phyloP scores from a whole-genome alignment of 2,329 filamentous ascomycete species.

The Waltergamsia citrina region DNA sequence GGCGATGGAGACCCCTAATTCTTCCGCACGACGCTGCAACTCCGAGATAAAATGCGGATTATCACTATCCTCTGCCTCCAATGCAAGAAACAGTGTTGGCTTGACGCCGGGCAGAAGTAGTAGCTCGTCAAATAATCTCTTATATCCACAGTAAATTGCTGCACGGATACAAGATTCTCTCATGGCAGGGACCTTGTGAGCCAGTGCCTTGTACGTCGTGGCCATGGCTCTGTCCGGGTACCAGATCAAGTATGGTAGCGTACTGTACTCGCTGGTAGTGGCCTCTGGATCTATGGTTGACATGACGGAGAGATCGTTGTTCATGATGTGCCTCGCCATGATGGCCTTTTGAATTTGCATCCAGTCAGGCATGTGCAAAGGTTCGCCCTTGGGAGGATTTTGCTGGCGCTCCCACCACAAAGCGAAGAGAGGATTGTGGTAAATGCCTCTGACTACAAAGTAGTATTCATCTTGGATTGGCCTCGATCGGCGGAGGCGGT shows the following conservation, averaged over 20 bases:
- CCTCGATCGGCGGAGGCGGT: slow-evolving; percentile 18
- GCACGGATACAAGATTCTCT: slow-evolving; percentile 1
- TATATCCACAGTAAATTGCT: slow-evolving; percentile 12
- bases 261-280: slow-evolving; percentile 3
- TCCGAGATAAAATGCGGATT: background rate
- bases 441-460: slow-evolving; percentile 22
- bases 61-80: background rate
- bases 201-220: slow-evolving; percentile 21
- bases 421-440: slow-evolving; percentile 25
- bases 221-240: slow-evolving; percentile 21
- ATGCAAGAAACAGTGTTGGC: background rate
- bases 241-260: slow-evolving; percentile 27
- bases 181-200: slow-evolving; percentile 6
- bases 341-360: slow-evolving; percentile 8
- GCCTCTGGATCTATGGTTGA: too few relatives aligned
- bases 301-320: slow-evolving; percentile 14
- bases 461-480: slow-evolving; percentile 13
- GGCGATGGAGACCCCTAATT: background rate
- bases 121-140: slow-evolving; percentile 3
- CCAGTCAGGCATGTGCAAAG: background rate
- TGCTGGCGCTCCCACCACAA: slow-evolving; percentile 16
- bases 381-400: background rate
- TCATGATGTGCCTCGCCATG: slow-evolving; percentile 18
- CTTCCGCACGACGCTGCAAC: background rate
- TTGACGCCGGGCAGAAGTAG: slow-evolving; percentile 1